Evolutionary conservation across 139 green algal genomes (phyloP), one percentile per base, ranked within the genome.

Genomic region (Chlamydomonas eustigma): DNA sequence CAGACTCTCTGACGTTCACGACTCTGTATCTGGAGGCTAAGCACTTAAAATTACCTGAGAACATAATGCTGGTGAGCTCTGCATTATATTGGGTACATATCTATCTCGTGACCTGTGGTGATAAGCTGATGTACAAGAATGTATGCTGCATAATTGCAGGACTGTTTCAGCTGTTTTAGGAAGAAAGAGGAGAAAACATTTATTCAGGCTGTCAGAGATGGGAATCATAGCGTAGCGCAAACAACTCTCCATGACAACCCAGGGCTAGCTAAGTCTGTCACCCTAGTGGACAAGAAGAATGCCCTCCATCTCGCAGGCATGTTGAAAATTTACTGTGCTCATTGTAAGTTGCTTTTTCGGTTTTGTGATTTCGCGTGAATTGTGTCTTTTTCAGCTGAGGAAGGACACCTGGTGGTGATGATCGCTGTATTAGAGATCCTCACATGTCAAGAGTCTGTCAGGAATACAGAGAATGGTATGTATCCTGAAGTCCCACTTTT

Each of bases 401-500:
- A 68, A 68, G 52, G 52, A 33, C 52, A 68, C 4, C 52, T 68
- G 4, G 52, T 31, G 4, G 52, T 68, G n/a, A 6, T 68, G 52
- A 28, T 31, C 4, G 52, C 52, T 5, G 52, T 68, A 28, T 4
- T 68, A 28, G 52, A 68, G 52, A 31, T 58, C 18, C 44, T 58
- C 44, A 18, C 44, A 18, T 58, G 44, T 18, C 52, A 68, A 28
- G 12, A 22, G 4, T 68, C 52, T 68, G 52, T 68, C 4, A 25
- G 52, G n/a, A 68, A 28, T 28, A 28, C 52, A 6, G 52, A 22
- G 12, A 68, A 68, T 31, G 52, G 12, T 68, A 58, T 58, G 44
- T 18, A 12, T 58, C 12, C 12, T 58, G 44, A 58, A 58, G 44
- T 58, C 12, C 44, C 44, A 18, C 12, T 58, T 12, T 18, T 28